Evolutionary conservation across 345 rosid genomes (phyloP).

Genomic region (Sisymbrium irio): DNA sequence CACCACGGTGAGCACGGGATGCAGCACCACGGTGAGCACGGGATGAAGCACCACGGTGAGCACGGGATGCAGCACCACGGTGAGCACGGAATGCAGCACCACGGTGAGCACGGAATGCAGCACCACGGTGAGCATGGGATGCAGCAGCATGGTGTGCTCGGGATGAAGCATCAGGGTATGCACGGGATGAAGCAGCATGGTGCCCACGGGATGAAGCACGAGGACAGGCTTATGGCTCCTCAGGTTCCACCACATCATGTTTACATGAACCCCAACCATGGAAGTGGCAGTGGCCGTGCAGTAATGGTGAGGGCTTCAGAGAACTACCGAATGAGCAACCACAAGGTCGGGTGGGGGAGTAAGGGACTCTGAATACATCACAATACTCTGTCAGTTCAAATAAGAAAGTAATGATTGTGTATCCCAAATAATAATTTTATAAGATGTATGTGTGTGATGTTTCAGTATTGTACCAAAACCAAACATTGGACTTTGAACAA

Average conservation of each 20-base stretch:
- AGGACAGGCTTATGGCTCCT: constrained; percentile 21
- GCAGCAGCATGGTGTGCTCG: not conserved
- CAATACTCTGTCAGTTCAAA: not conserved
- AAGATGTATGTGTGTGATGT: constrained; percentile 21
- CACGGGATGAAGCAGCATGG: constrained; percentile 11
- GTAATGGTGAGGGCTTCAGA: constrained; percentile 12
- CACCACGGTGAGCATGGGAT: not conserved
- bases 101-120: not conserved
- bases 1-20: not conserved
- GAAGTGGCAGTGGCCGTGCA: not conserved
- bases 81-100: not conserved
- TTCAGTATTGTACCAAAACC: constrained; percentile 14
- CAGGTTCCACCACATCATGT: constrained; percentile 7
- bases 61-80: constrained; percentile 5
- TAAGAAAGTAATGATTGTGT: constrained; percentile 17
- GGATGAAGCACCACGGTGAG: not conserved
- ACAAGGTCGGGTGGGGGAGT: constrained; percentile 12
- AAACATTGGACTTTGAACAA: not conserved
- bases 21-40: not conserved
- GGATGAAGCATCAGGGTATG: not conserved
- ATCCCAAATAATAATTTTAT: not conserved
- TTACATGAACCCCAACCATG: constrained; percentile 12
- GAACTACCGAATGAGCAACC: constrained; percentile 4
- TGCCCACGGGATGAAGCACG: not conserved
- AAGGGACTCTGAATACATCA: constrained; percentile 22